A percentile compares a stretch with the other conserved stretches of the same genome.
These are phyloP conservation scores for Aurantiochytrium sp. DNA, from an alignment of 108 stramenopile species.

Conservation along the genomic window DNA sequence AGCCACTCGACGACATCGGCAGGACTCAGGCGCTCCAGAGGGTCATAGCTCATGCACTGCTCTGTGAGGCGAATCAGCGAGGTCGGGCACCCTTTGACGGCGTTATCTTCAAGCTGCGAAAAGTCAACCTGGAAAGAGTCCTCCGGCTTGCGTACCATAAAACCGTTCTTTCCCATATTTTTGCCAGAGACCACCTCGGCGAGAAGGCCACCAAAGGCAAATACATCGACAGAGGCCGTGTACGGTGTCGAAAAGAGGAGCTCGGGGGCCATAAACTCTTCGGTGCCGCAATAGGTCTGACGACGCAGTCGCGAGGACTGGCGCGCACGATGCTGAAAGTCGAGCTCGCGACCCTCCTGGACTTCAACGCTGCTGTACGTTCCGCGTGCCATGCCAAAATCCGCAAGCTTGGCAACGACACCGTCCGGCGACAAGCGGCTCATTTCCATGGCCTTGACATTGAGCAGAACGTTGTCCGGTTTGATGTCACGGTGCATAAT, in stretches of 20 bases:
- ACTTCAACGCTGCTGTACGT: not conserved
- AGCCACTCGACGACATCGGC: slow-evolving; percentile 10
- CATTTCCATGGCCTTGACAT: not conserved
- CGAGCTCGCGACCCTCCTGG: not conserved
- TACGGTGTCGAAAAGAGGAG: slow-evolving; percentile 2
- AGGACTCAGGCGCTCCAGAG: not conserved
- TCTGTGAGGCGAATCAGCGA: not conserved
- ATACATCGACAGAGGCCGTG: slow-evolving; percentile 18
- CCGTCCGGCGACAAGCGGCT: not conserved
- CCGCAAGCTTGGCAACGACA: not conserved
- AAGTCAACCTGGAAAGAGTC: not conserved
- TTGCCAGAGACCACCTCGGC: not conserved
- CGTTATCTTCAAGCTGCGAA: not conserved
- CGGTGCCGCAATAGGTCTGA: slow-evolving; percentile 28
- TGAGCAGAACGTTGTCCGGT: slow-evolving; percentile 2
- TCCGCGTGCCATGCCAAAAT: slow-evolving; percentile 26
- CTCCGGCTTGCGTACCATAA: not conserved
- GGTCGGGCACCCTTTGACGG: not conserved
- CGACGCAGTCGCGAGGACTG: not conserved
- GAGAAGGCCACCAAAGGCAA: slow-evolving; percentile 7
- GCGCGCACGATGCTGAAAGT: not conserved
- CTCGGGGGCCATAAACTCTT: slow-evolving; percentile 31
- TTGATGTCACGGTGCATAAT: slow-evolving; percentile 28
- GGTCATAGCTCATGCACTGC: slow-evolving; percentile 17
- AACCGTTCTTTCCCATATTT: not conserved